Conservation (phyloP, 2,329 filamentous ascomycete species). For the Botrytis byssoidea region DNA sequence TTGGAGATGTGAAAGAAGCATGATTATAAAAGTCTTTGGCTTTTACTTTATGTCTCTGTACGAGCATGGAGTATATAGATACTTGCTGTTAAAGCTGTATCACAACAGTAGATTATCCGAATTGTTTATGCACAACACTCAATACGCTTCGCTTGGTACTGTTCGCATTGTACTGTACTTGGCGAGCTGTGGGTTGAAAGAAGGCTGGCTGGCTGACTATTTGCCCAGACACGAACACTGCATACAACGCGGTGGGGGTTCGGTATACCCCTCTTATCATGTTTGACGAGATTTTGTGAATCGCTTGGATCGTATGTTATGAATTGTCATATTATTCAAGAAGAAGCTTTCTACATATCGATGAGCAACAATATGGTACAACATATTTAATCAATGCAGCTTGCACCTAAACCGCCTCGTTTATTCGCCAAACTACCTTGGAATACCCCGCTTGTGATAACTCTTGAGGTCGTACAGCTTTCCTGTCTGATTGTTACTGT, state of each 20-base stretch:
- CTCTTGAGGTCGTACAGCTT: no score
- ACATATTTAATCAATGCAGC: neutral
- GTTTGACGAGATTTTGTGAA: neutral
- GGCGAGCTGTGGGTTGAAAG: neutral
- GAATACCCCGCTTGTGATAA: neutral
- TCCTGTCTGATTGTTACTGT: neutral
- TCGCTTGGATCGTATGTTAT: neutral
- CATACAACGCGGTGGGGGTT: neutral
- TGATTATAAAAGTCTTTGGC: neutral
- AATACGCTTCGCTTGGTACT: neutral
- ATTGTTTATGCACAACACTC: neutral
- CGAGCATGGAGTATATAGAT: neutral
- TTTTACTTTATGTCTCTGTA: neutral
- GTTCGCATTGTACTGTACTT: no score
- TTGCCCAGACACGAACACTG: neutral
- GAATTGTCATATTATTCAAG: neutral
- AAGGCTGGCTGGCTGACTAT: neutral
- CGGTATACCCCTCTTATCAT: neutral
- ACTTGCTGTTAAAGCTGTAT: neutral
- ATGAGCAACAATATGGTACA: neutral
- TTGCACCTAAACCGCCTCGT: neutral
- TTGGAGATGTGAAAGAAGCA: neutral
- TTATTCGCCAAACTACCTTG: fast-evolving
- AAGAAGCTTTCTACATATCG: neutral
- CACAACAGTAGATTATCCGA: neutral